Evolutionary conservation across 352 stramenopile species (phyloP).

Genomic region (Globisporangium splendens): DNA sequence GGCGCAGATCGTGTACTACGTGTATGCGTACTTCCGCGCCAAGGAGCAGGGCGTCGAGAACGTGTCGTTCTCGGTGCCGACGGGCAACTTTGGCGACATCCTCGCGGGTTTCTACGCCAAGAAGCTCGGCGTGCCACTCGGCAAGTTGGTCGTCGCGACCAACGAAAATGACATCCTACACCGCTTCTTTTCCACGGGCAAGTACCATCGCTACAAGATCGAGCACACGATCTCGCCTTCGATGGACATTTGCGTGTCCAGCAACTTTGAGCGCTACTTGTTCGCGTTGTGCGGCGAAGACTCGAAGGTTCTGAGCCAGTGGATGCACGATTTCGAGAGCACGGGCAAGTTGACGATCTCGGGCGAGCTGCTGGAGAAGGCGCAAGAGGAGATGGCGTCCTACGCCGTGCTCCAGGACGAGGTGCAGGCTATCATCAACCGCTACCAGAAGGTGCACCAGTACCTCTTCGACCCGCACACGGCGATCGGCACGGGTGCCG

Average conservation of each 20-base stretch:
- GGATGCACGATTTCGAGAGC: conserved; percentile 95
- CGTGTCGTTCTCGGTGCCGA: conserved; percentile 96
- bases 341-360: conserved; percentile 93
- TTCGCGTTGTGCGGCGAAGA: conserved; percentile 96
- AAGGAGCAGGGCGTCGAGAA: conserved; percentile 65
- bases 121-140: conserved; percentile 91
- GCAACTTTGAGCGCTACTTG: conserved; percentile 99
- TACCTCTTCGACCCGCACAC: conserved; percentile 98
- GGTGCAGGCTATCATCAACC: conserved; percentile 91
- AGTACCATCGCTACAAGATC: conserved; percentile 94
- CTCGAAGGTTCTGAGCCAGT: conserved; percentile 79
- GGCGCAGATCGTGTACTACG: conserved; percentile 99
- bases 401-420: conserved; percentile 79
- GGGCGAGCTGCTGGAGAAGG: conserved; percentile 86
- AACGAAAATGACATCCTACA: conserved; percentile 99
- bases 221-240: conserved; percentile 94
- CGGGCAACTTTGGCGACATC: conserved; percentile 99
- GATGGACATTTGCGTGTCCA: conserved; percentile 99
- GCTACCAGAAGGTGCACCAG: conserved; percentile 88
- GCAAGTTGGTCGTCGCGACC: conserved; percentile 96
- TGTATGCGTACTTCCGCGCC: conserved; percentile 95
- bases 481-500: conserved; percentile 92
- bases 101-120: conserved; percentile 97
- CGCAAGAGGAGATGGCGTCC: conserved; percentile 93
- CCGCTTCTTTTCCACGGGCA: conserved; percentile 96